A percentile compares a stretch with the other conserved stretches of the same genome.
These are phyloP conservation scores for Sphaerosporella brunnea DNA, from an alignment of 495 filamentous ascomycete genomes.

Conservation along the genomic window DNA sequence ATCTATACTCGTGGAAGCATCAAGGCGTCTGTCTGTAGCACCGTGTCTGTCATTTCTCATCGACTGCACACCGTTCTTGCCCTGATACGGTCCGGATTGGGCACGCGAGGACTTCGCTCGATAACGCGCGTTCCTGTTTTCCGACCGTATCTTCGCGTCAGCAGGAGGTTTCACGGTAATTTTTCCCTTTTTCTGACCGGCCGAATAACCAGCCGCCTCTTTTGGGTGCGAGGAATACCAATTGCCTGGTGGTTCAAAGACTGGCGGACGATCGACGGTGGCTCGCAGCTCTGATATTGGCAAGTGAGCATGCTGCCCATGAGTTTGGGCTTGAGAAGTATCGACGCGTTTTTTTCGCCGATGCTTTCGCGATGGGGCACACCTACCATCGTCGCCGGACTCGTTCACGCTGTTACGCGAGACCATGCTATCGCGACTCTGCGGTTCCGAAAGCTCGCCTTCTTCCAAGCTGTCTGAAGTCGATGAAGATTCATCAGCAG, in stretches of 20 bases:
- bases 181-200: too few relatives aligned
- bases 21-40: background rate
- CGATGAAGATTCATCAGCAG: slow-evolving; percentile 1
- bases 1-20: background rate
- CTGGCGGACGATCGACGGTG: background rate
- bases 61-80: background rate
- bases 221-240: slow-evolving; percentile 6
- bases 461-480: slow-evolving; percentile 17
- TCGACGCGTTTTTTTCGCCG: too few relatives aligned
- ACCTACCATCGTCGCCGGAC: slow-evolving; percentile 3
- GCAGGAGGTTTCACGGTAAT: background rate
- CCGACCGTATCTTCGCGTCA: background rate
- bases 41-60: background rate
- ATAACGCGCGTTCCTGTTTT: background rate
- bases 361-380: background rate
- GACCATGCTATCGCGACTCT: background rate
- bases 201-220: too few relatives aligned
- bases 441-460: slow-evolving; percentile 23
- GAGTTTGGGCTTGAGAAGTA: too few relatives aligned
- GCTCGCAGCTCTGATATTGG: background rate
- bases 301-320: too few relatives aligned
- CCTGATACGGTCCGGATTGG: background rate
- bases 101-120: background rate
- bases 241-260: background rate
- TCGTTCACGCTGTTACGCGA: background rate